Percentiles rank a stretch among this genome's conserved stretches.
phyloP scores from a whole-genome alignment of 768 basidiomycete genomes.

The Pleurotus citrinopileatus region DNA sequence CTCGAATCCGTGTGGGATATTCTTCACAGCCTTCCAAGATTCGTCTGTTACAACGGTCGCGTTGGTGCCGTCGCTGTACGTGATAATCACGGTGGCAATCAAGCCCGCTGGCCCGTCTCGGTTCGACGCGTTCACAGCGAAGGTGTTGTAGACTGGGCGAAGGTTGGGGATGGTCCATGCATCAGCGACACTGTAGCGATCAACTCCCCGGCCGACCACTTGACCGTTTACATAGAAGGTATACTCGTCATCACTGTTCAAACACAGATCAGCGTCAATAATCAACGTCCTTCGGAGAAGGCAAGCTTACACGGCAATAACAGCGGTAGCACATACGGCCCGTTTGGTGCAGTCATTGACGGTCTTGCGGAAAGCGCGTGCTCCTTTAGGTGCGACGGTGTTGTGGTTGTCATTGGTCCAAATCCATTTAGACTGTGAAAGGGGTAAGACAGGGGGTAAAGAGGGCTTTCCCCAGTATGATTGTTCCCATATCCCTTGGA shows the following conservation, averaged over 20 bases:
- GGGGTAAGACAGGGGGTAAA: background rate
- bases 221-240: conserved; percentile 26
- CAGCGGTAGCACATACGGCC: conserved; percentile 3
- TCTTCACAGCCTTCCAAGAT: conserved; percentile 20
- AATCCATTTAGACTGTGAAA: conserved; percentile 6
- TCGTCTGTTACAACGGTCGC: conserved; percentile 18
- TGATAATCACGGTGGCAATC: conserved; percentile 18
- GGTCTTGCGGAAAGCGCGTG: background rate
- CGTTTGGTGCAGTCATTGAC: background rate
- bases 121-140: conserved; percentile 28
- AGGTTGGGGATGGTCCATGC: conserved; percentile 19
- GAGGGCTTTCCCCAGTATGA: background rate
- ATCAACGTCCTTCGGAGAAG: background rate
- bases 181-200: conserved; percentile 17
- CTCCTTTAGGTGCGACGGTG: background rate
- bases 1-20: conserved; percentile 13
- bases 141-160: conserved; percentile 16
- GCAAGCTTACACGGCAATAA: background rate
- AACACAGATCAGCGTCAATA: background rate
- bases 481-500: no score
- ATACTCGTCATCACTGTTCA: conserved; percentile 17
- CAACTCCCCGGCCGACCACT: conserved; percentile 19
- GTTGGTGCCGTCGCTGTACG: conserved; percentile 21
- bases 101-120: conserved; percentile 24
- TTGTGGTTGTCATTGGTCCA: background rate